Conservation (phyloP, 140 eudicot genomes). For the Ambrosia hybrid region DNA sequence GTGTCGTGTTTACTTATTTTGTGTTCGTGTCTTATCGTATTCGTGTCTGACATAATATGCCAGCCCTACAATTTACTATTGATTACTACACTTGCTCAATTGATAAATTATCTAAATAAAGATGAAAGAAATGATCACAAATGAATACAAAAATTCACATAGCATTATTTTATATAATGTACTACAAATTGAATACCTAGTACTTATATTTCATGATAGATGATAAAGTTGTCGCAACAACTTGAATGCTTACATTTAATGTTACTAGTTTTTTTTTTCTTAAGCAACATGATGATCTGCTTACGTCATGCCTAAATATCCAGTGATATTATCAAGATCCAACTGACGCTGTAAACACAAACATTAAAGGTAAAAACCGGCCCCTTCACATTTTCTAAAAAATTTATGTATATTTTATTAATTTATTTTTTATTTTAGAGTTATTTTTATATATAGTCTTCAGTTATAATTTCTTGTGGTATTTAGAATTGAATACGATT, state of each 20-base stretch:
- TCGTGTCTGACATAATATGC: too few species aligned
- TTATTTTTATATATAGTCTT: too few species aligned
- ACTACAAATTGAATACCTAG: conserved; percentile 13
- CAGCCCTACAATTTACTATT: too few species aligned
- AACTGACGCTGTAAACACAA: background rate
- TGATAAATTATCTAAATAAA: too few species aligned
- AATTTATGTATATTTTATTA: too few species aligned
- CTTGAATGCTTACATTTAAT: conserved; percentile 36
- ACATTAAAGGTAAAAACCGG: too few species aligned
- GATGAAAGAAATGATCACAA: background rate
- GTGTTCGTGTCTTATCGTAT: too few species aligned
- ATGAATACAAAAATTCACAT: background rate
- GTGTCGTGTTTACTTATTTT: too few species aligned
- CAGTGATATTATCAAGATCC: background rate
- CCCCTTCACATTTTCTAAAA: background rate
- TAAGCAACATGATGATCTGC: conserved; percentile 36
- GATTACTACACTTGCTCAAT: too few species aligned
- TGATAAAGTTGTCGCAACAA: conserved; percentile 37
- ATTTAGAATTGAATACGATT: too few species aligned
- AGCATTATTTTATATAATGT: background rate
- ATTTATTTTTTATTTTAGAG: too few species aligned
- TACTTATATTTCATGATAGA: conserved; percentile 24
- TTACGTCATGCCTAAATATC: conserved; percentile 31
- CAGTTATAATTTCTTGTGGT: too few species aligned
- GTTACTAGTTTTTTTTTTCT: conserved; percentile 30